Evolutionary conservation across 2,329 filamentous ascomycete species (phyloP).

Genomic region (Aspergillus carbonarius): DNA sequence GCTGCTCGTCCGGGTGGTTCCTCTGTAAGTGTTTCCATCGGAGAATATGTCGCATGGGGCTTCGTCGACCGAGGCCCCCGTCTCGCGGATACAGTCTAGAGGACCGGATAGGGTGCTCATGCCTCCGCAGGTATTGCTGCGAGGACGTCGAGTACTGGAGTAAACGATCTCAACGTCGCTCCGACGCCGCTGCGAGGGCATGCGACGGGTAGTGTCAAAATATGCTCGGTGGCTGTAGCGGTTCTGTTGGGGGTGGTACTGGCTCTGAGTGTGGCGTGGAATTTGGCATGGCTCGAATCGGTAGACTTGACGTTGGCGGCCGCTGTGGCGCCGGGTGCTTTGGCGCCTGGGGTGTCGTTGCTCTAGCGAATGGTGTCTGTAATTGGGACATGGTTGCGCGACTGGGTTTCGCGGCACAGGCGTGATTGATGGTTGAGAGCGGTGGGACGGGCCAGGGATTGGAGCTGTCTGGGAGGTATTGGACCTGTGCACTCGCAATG

Average conservation of each 20-base stretch:
- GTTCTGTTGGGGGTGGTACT: conserved; percentile 23
- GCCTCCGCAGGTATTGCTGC: conserved; percentile 34
- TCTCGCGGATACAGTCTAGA: conserved; percentile 35
- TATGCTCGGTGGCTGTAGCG: conserved; percentile 24
- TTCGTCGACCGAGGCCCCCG: conserved; percentile 29
- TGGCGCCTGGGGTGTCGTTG: conserved; percentile 13
- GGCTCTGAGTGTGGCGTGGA: conserved; percentile 30
- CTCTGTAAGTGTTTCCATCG: conserved; percentile 29
- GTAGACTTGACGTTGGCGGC: conserved; percentile 19
- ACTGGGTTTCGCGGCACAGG: conserved; percentile 18
- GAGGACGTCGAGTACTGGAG: conserved; percentile 33
- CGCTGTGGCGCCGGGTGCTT: conserved; percentile 11
- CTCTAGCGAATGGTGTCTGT: conserved; percentile 9
- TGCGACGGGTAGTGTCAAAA: conserved; percentile 21
- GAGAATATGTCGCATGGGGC: conserved; percentile 15
- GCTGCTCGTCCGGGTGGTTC: conserved; percentile 31
- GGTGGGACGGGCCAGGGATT: conserved; percentile 19
- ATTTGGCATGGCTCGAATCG: conserved; percentile 27
- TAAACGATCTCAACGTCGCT: conserved; percentile 37
- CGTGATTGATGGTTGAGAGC: conserved; percentile 26
- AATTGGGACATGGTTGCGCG: conserved; percentile 5
- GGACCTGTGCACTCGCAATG: conserved; percentile 28
- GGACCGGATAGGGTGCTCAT: conserved; percentile 13
- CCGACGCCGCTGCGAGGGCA: conserved; percentile 26
- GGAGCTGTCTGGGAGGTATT: conserved; percentile 20